Percentiles rank a stretch among this genome's conserved stretches.
These are phyloP conservation scores for Cladosporium sp. DNA, from an alignment of 2,329 filamentous ascomycete genomes.

Conservation along the genomic window DNA sequence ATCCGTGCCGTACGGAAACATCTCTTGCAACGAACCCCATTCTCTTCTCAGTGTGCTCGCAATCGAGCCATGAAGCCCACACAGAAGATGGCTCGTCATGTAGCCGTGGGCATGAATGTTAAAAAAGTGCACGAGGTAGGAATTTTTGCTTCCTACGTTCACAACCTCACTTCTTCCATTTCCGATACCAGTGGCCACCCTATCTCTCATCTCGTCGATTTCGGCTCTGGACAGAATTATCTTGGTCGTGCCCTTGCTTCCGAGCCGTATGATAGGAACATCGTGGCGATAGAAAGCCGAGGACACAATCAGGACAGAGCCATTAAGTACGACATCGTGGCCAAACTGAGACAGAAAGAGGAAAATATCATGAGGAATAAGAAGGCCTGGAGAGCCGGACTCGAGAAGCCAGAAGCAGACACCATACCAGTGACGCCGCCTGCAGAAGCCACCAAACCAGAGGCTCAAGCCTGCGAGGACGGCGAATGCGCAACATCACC, in stretches of 20 bases:
- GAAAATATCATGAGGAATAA: constrained; percentile 72
- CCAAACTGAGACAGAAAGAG: constrained; percentile 69
- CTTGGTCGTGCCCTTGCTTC: constrained; percentile 83
- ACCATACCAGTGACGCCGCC: constrained; percentile 22
- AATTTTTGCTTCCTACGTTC: constrained; percentile 82
- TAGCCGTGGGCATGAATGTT: constrained; percentile 86
- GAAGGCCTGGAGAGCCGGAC: constrained; percentile 62
- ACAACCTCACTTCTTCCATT: constrained; percentile 58
- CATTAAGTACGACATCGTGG: constrained; percentile 75
- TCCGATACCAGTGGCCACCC: constrained; percentile 38
- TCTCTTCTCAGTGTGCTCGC: constrained; percentile 24
- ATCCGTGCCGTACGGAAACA: constrained; percentile 60
- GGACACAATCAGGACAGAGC: constrained; percentile 84
- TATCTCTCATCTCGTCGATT: constrained; percentile 88
- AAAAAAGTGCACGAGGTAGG: constrained; percentile 95
- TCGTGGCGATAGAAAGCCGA: constrained; percentile 86
- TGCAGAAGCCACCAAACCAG: constrained; percentile 10
- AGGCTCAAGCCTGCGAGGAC: not conserved
- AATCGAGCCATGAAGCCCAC: constrained; percentile 33
- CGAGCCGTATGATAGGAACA: constrained; percentile 76
- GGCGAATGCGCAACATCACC: not conserved
- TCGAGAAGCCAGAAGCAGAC: constrained; percentile 18
- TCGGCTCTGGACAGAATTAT: constrained; percentile 96
- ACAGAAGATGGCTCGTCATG: constrained; percentile 61
- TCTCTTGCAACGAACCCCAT: constrained; percentile 61